Conservation (phyloP, 176 grass and related monocot species). For the Zea mays region DNA sequence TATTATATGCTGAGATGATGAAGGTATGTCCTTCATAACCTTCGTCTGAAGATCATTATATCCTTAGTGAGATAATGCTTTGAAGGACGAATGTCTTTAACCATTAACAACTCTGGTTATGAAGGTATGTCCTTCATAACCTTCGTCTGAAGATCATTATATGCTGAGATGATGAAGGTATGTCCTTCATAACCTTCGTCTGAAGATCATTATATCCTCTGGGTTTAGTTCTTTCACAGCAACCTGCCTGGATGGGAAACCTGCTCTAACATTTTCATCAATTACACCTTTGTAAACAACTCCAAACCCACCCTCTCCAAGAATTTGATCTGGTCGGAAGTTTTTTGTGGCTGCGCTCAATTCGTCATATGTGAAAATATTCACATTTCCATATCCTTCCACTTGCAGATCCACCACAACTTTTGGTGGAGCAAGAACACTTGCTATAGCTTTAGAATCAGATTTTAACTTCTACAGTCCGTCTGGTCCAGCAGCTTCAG, state of each 20-base stretch:
- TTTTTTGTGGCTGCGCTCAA: constrained; percentile 85
- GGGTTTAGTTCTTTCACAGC: constrained; percentile 94
- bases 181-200: too few species aligned
- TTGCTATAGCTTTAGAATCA: constrained; percentile 52
- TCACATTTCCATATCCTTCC: constrained; percentile 78
- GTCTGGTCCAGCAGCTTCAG: constrained; percentile 38
- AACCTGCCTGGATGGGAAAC: constrained; percentile 72
- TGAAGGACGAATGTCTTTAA: too few species aligned
- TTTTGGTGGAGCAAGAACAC: constrained; percentile 75
- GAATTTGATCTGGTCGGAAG: constrained; percentile 81
- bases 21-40: too few species aligned
- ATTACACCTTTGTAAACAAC: constrained; percentile 93
- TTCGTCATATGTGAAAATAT: constrained; percentile 82
- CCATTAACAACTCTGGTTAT: too few species aligned
- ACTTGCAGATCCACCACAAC: constrained; percentile 75
- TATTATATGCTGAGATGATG: too few species aligned
- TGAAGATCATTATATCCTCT: too few species aligned
- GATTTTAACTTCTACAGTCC: constrained; percentile 60
- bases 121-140: too few species aligned
- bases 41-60: too few species aligned
- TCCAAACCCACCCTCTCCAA: constrained; percentile 97
- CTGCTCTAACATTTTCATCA: constrained; percentile 73
- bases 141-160: too few species aligned
- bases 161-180: too few species aligned
- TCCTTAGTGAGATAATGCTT: too few species aligned